Base-by-base conservation (phyloP, 2,329 filamentous ascomycete species). In the Colletotrichum neosansevieriae region DNA sequence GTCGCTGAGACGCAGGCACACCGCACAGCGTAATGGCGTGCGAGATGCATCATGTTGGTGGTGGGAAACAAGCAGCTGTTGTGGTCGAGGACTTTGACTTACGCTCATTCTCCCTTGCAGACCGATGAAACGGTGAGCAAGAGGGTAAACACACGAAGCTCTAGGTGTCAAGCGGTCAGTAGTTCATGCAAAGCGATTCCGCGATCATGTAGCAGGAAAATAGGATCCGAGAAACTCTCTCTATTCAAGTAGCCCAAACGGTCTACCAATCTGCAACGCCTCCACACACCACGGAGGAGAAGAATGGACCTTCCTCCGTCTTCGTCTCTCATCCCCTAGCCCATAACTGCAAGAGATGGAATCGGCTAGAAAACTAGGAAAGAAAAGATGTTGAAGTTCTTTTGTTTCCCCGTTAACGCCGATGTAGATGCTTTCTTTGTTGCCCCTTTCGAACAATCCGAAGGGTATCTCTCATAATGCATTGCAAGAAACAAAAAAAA, bases 381-480 rank as follows among this genome's bases (percentile, higher is more conserved):
- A 76, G 73, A 77, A 82, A 82, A 82, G 79, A 82, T 82, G 81
- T 83, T 83, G 81, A 83, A 83, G 71, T 81, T 81, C 80, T 82
- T 82, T 80, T 79, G 75, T 78, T 80, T 81, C 77, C 79, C 79
- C 77, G 77, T 77, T 77, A 81, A 81, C 78, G 78, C 79, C 79
- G 72, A 71, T 72, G 59, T 65, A 70, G 53, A 72, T 73, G 70
- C 70, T 62, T 67, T 71, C 15, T 63, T 68, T 67, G 45, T 70
- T 53, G 21, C 64, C 70, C 70, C 66, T 67, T 62, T 67, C 63
- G 64, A 69, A 66, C 58, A 60, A 67, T 72, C 69, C 66, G 65
- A 73, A 74, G 76, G 78, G 77, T 81, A 79, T 80, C 79, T 68
- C 61, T 80, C 75, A 73, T 78, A 78, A 79, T 80, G 78, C 78